A percentile compares a stretch with the other conserved stretches of the same genome.
phyloP scores from a whole-genome alignment of 2,329 filamentous ascomycete species.

The Monosporascus cannonballus region DNA sequence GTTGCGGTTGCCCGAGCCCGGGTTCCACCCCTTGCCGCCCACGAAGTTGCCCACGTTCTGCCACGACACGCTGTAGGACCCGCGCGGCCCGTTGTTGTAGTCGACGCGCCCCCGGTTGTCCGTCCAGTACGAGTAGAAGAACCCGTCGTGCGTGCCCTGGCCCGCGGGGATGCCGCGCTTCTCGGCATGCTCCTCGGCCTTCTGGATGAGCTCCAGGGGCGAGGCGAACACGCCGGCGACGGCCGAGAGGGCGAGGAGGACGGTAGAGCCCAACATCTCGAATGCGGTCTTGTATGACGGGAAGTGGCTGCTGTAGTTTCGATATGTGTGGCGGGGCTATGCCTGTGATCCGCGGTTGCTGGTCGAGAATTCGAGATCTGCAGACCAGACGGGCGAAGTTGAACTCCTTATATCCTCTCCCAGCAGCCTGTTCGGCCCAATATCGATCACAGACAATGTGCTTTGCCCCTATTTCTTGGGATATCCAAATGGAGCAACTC shows the following conservation, averaged over 20 bases:
- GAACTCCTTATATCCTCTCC: neutral
- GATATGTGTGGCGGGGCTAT: too few relatives aligned
- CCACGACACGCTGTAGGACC: constrained; percentile 47
- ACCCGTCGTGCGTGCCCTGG: constrained; percentile 42
- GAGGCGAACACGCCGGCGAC: constrained; percentile 20
- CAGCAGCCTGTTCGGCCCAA: neutral
- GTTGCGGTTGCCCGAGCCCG: constrained; percentile 19
- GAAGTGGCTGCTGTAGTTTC: too few relatives aligned
- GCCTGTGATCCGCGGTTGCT: too few relatives aligned
- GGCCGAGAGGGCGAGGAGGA: constrained; percentile 22
- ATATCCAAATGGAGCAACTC: neutral
- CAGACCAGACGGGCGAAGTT: too few relatives aligned
- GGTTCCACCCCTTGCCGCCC: constrained; percentile 46
- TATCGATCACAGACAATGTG: neutral
- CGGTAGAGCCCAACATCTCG: constrained; percentile 21
- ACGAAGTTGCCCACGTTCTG: constrained; percentile 42
- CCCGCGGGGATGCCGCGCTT: constrained; percentile 20
- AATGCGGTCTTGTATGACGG: constrained; percentile 1
- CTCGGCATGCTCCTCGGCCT: neutral
- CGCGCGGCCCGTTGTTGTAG: constrained; percentile 50
- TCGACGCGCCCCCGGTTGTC: constrained; percentile 46
- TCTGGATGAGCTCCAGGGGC: constrained; percentile 20
- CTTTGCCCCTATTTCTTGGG: neutral
- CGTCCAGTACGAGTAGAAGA: constrained; percentile 57
- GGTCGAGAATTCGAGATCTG: too few relatives aligned